Evolutionary conservation across 257 asterid species (phyloP), one percentile per base, ranked within the genome.

Genomic region (Ilex aquifolium): DNA sequence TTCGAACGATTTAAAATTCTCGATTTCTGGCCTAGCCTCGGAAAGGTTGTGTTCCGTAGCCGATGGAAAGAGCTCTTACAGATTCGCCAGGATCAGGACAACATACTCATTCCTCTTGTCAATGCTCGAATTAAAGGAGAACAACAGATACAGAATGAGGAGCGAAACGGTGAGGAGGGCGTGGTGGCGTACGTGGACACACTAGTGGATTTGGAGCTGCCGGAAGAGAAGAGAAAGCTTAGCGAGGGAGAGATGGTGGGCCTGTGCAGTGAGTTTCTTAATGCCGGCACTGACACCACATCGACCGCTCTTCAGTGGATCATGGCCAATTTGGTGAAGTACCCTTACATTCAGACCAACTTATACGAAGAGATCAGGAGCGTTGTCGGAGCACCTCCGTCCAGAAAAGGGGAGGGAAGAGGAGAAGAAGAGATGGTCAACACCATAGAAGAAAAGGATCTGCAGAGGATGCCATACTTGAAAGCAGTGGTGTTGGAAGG

Each of bases 241-340:
- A 50, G 13, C 56, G 56, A 50, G 6, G 56, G 21, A 4, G 56
- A 50, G 16, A 50, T 50, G 56, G 56, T 50, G 56, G 2, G 56
- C 21, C 16, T 50, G 2, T 50, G 56, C 56, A 14, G 56, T n/a
- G 56, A 50, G 16, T 50, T 50, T 14, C 56, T 50, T 6, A 50
- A 10, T 14, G 56, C 56, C 56, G 56, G 56, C 13, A 50, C 56
- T 9, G 56, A 50, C 56, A 50, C 56, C 7, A 50, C 56, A 14
- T 50, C 56, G 3, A 50, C 56, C 13, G 16, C 56, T 50, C 16
- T 50, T 6, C 56, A 50, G 21, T 50, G 56, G 56, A 50, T 50
- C 16, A 50, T 50, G 56, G 56, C 56, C 13, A 50, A 50, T 50
- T n/a, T 50, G 56, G 56, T 50, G 56, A 50, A 50, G 27, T 21